Base-by-base conservation (phyloP, 352 stramenopile genomes). In the Phytophthora citricola region DNA sequence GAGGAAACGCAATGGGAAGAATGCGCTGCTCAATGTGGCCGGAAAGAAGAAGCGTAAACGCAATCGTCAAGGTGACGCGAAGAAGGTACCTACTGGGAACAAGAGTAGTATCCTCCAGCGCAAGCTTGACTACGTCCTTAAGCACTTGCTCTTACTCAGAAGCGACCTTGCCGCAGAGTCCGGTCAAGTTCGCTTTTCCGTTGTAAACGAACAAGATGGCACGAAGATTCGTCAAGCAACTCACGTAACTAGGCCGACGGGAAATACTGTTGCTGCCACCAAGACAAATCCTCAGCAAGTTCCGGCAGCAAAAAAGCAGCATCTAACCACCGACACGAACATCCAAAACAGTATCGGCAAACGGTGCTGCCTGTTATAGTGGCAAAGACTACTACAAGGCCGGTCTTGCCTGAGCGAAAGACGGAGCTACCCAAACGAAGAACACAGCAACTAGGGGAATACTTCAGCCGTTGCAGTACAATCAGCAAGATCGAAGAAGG, bases 81-180 rank as follows among this genome's bases (percentile, higher is more conserved):
- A 32, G 15, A 68, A 67, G 34, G 64, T 63, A 5, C 17, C 58
- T 10, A 69, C 58, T 31, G 69, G 58, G 34, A 75, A 74, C 53
- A 83, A 81, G 50, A 66, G 34, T 11, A 63, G 43, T 8, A 58
- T 63, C 6, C 52, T 82, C 1, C 76, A 79, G 24, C 67, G 66
- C 15, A 66, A 78, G 27, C 39, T 85, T 4, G 56, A 76, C 36
- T 80, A 81, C 32, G 65, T 82, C 29, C 58, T 85, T 0, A 73
- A 78, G n/a, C 72, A 81, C 36, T 55, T 85, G 15, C 52, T 61
- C 0, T 41, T 85, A 40, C 49, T 82, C 10, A 46, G 56, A 0
- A 52, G 63, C n/a, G 71, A 36, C 9, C 36, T 69, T 26, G 60
- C 52, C 8, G 66, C 75, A 12, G 58, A 69, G 11, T 56, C 62